phyloP scores from a whole-genome alignment of 78 protist species.

The Planoprotostelium fungivorum region DNA sequence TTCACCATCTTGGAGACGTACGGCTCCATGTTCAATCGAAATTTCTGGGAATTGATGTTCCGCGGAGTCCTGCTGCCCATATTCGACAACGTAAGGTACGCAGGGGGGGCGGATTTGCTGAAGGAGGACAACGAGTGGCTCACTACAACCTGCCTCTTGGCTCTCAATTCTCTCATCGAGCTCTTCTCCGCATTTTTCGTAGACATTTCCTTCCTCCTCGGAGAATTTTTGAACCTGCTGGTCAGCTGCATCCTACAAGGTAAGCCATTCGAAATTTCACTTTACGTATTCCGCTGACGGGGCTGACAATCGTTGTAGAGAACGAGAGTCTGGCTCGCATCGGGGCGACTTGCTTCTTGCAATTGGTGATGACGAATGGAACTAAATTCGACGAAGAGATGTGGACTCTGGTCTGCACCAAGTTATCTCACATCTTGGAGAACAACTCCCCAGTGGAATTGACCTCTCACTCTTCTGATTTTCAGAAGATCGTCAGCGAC shows the following conservation, averaged over 20 bases:
- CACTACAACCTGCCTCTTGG: slow-evolving; percentile 53
- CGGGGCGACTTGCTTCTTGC: slow-evolving; percentile 54
- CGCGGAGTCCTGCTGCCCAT: slow-evolving; percentile 87
- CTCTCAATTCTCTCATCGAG: slow-evolving; percentile 52
- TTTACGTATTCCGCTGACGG: no score
- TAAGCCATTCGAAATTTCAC: neutral
- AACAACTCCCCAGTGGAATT: slow-evolving; percentile 41
- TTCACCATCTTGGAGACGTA: slow-evolving; percentile 57
- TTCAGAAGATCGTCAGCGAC: slow-evolving; percentile 7
- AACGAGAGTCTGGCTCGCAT: slow-evolving; percentile 46
- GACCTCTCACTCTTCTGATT: slow-evolving; percentile 3
- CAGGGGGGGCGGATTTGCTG: slow-evolving; percentile 35
- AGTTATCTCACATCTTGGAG: slow-evolving; percentile 37
- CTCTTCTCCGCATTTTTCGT: slow-evolving; percentile 55
- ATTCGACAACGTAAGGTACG: slow-evolving; percentile 75
- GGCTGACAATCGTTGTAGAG: neutral
- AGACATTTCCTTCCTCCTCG: slow-evolving; percentile 56
- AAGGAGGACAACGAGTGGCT: slow-evolving; percentile 62
- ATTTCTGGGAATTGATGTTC: slow-evolving; percentile 84
- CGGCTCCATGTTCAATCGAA: slow-evolving; percentile 50
- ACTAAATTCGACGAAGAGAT: slow-evolving; percentile 26
- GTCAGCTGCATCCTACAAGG: slow-evolving; percentile 54
- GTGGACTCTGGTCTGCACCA: slow-evolving; percentile 47
- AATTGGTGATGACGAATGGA: slow-evolving; percentile 52
- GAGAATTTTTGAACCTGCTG: slow-evolving; percentile 57